A percentile compares a stretch with the other conserved stretches of the same genome.
These are phyloP conservation scores for Blastocystis sp. DNA, from an alignment of 352 stramenopile genomes.

Conservation along the genomic window DNA sequence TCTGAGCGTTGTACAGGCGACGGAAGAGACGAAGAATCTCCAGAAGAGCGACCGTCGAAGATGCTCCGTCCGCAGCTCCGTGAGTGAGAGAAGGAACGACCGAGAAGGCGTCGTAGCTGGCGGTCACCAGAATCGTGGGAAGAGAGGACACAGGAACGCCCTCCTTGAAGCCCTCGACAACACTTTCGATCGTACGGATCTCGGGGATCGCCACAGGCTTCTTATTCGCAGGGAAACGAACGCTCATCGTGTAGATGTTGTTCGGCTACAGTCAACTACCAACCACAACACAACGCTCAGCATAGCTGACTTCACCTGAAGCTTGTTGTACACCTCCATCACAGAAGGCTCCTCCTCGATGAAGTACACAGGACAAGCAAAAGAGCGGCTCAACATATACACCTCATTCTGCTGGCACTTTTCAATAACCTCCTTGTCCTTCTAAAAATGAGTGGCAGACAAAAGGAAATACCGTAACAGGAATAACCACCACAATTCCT, in stretches of 20 bases:
- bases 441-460: neutral
- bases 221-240: slow-evolving; percentile 11
- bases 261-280: neutral
- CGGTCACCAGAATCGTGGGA: slow-evolving; percentile 44
- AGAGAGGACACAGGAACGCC: neutral
- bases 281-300: neutral
- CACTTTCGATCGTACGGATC: slow-evolving; percentile 29
- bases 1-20: slow-evolving; percentile 22
- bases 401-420: neutral
- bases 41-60: slow-evolving; percentile 3
- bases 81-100: slow-evolving; percentile 22
- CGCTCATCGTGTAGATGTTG: slow-evolving; percentile 47
- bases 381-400: neutral
- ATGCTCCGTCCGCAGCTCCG: neutral
- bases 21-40: slow-evolving; percentile 18
- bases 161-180: slow-evolving; percentile 8
- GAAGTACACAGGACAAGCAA: slow-evolving; percentile 19
- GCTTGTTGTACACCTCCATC: neutral
- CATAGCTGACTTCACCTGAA: neutral
- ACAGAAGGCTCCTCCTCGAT: neutral
- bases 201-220: neutral
- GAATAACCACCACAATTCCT: slow-evolving; percentile 11
- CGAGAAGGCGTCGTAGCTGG: slow-evolving; percentile 46
- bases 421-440: neutral
- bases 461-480: neutral